Evolutionary conservation across 768 basidiomycete species (phyloP), one percentile per base, ranked within the genome.

Genomic region (Termitomyces sp.): DNA sequence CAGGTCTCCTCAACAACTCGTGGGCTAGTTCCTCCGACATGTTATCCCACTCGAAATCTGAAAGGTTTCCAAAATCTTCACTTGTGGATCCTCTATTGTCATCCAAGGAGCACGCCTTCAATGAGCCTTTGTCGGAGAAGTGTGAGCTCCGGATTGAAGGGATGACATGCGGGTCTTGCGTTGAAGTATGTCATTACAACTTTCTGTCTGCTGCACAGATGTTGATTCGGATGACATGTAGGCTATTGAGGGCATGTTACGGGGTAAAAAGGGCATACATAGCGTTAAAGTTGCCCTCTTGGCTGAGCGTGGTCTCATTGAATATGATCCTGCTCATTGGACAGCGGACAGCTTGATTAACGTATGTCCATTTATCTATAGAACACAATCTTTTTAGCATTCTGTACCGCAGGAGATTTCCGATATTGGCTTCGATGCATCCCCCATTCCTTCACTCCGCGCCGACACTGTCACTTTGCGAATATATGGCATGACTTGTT

Each of bases 211-310:
- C 33, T 45, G 5, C 41, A 48, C 1, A 28, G n/a, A 15, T 26
- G 15, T 35, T 35, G 33, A 21, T 54, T 37, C 21, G 41, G 54
- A 47, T 31, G 1, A 33, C 42, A 33, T 35, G 21, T 26, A 92
- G 87, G 83, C 89, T 14, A 94, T 95, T 55, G 94, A 96, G 68
- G 83, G 86, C 41, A 88, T 89, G 77, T 80, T 96, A 21, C 77
- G 86, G 65, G 77, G 76, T 17, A 91, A 95, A 68, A 74, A 84
- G n/a, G 97, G 97, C n/a, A 94, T 99, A 50, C 73, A 85, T 59
- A 90, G 87, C 11, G 73, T 97, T 59, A 93, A 94, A 67, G 94
- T 99, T n/a, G 95, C 95, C 23, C 80, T 99, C n/a, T 80, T 99
- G 26, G 93, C 97, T 12, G 96, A 99, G 70, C 86, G 96, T 14